Evolutionary conservation across 108 stramenopile genomes (phyloP), one percentile per base, ranked within the genome.

Genomic region (Cyclotella choctawhatcheeana): DNA sequence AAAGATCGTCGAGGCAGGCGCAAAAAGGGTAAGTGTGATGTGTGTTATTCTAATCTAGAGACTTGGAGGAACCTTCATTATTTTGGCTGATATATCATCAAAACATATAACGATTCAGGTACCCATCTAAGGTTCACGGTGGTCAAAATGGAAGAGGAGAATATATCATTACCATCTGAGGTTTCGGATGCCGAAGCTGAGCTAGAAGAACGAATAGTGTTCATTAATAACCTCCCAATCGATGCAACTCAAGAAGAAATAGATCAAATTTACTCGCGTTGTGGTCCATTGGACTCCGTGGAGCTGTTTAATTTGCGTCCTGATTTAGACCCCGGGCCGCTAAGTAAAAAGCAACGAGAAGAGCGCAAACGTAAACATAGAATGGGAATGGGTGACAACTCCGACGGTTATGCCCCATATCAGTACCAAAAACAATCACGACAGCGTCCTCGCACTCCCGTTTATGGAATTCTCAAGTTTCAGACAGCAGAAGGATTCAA

Each of bases 201-300:
- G 17, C 31, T 58, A 29, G 71, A 79, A 44, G 53, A 88, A 33
- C 61, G 80, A 6, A 67, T 83, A 5, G 77, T 94, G 2, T 84
- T 94, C 45, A 56, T 94, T 12, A 90, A 94, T 52, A 94, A 92
- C 64, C 76, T 94, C 25, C 93, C 93, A 0, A 89, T 94, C 47
- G 93, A 94, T 61, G 78, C 84, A 20, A 84, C 81, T 22, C 81
- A 83, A 45, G 76, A 70, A 25, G 76, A 83, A 59, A 69, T 94
- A 20, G 51, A 73, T 0, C 67, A 86, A 34, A 81, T 90, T 8
- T 92, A 89, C 54, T 82, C 85, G 10, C 79, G 89, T 12, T 94
- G 90, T 53, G 93, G 90, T 13, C 44, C 71, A 21, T 83, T 94
- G 51, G 84, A 87, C 20, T 73, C 74, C 8, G 51, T 94, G 1